Evolutionary conservation across 306 rosid genomes (phyloP), one percentile per base, ranked within the genome.

Genomic region (Gynostemma pentaphyllum): DNA sequence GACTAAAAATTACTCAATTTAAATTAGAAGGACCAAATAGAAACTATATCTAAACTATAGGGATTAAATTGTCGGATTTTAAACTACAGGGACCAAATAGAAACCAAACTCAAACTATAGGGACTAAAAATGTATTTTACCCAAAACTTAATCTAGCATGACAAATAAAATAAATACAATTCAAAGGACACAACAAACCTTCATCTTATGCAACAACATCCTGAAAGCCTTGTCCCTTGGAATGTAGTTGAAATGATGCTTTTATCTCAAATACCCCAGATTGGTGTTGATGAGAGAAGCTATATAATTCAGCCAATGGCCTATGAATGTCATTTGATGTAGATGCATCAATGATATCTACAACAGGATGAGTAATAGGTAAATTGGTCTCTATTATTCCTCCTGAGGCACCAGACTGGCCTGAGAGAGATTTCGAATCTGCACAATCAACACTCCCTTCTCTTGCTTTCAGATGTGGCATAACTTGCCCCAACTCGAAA

Each of bases 391-490:
- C 87, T 54, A 48, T 1, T 50, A 22, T 47, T 67, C 76, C 81
- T 14, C 67, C 68, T 1, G 72, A 61, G 52, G 67, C 54, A 32
- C 70, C 66, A 22, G 52, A 54, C 46, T 60, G 74, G 30, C 80
- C 87, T 7, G 70, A 21, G 55, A 72, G 61, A 44, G 72, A 67
- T 64, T 64, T 74, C 9, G 65, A 69, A 54, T 61, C 68, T 7
- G 39, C 69, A 56, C 47, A 55, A 62, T 62, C 65, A 27, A 39
- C 68, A 36, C 48, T 52, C 27, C 52, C 82, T 9, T 66, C 70
- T 36, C 68, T 66, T 23, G 16, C 62, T 72, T 71, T 73, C 52
- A 82, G 76, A 71, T 82, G 79, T 50, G 84, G 84, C 76, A 82
- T 74, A 49, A 79, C 18, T 62, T 76, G 73, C 16, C 84, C 87